phyloP scores from a whole-genome alignment of 1,139 yeast species.

The Yamadazyma epiphylla region DNA sequence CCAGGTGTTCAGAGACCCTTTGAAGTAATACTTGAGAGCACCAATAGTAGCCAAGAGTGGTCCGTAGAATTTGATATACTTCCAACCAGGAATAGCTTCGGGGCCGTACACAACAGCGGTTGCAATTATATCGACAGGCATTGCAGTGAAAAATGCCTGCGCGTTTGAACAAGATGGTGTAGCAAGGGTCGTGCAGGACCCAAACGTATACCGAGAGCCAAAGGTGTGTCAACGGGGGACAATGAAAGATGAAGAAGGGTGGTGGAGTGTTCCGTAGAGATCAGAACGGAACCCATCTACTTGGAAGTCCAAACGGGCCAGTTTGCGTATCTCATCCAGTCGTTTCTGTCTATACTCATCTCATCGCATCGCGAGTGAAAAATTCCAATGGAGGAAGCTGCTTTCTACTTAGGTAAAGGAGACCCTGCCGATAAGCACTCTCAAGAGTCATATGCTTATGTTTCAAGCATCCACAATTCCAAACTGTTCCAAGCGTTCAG shows the following conservation, averaged over 20 bases:
- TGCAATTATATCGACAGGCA: slow-evolving; percentile 83
- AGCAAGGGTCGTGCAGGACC: neutral
- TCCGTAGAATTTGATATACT: slow-evolving; percentile 44
- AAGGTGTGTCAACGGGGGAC: too few relatives aligned
- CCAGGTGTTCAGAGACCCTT: slow-evolving; percentile 83
- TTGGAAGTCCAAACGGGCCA: too few relatives aligned
- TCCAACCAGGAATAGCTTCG: slow-evolving; percentile 68
- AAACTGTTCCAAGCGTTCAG: slow-evolving; percentile 50
- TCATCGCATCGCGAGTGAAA: slow-evolving; percentile 2
- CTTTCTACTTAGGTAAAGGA: slow-evolving; percentile 53
- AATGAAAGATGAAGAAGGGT: too few relatives aligned
- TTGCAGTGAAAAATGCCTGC: slow-evolving; percentile 16
- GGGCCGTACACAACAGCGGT: slow-evolving; percentile 69
- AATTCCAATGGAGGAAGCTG: slow-evolving; percentile 53
- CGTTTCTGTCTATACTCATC: too few relatives aligned
- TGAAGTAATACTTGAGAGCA: slow-evolving; percentile 63
- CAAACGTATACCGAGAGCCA: neutral
- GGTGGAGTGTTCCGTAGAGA: too few relatives aligned
- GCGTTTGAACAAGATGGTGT: neutral
- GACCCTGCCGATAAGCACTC: slow-evolving; percentile 44
- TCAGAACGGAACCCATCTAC: too few relatives aligned
- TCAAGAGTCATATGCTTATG: slow-evolving; percentile 45
- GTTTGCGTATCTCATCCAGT: too few relatives aligned
- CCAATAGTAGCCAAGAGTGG: slow-evolving; percentile 31
- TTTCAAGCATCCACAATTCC: slow-evolving; percentile 49